A percentile compares a stretch with the other conserved stretches of the same genome.
phyloP scores from a whole-genome alignment of 352 stramenopile genomes.

The Pythium folliculosum region DNA sequence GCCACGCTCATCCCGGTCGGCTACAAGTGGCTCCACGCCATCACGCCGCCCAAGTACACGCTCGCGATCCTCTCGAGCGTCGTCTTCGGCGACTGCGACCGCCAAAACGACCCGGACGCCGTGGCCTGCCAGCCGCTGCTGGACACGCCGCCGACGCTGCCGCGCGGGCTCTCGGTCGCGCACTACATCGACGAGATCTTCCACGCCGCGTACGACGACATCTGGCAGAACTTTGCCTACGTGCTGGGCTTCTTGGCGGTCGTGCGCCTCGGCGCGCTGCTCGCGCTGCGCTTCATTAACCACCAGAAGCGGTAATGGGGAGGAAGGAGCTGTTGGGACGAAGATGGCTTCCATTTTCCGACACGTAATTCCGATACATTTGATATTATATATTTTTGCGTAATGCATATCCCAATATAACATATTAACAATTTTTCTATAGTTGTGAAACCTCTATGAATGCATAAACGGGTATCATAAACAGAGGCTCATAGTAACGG shows the following conservation, averaged over 20 bases:
- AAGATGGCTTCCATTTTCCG: not conserved
- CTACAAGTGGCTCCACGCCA: conserved; percentile 65
- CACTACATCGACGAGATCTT: conserved; percentile 53
- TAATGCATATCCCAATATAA: not conserved
- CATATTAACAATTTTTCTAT: too few species aligned
- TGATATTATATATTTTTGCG: not conserved
- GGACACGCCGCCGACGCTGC: conserved; percentile 32
- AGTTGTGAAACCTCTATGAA: too few species aligned
- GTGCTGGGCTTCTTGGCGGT: conserved; percentile 46
- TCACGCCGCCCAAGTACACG: conserved; percentile 34
- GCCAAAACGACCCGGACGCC: conserved; percentile 18
- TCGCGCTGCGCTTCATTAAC: conserved; percentile 60
- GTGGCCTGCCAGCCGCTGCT: conserved; percentile 45
- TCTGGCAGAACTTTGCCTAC: conserved; percentile 44
- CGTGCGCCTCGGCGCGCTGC: conserved; percentile 43
- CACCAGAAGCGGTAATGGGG: conserved; percentile 44
- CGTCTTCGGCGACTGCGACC: conserved; percentile 34
- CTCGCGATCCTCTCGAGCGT: conserved; percentile 25
- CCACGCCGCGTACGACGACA: conserved; percentile 53
- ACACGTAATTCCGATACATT: not conserved
- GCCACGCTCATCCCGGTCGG: conserved; percentile 42
- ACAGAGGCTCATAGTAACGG: too few species aligned
- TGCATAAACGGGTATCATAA: too few species aligned
- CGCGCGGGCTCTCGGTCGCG: conserved; percentile 44
- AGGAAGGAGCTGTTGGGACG: too few species aligned